Conservation (phyloP, 2,329 filamentous ascomycete genomes). For the Aspergillus tamarii region DNA sequence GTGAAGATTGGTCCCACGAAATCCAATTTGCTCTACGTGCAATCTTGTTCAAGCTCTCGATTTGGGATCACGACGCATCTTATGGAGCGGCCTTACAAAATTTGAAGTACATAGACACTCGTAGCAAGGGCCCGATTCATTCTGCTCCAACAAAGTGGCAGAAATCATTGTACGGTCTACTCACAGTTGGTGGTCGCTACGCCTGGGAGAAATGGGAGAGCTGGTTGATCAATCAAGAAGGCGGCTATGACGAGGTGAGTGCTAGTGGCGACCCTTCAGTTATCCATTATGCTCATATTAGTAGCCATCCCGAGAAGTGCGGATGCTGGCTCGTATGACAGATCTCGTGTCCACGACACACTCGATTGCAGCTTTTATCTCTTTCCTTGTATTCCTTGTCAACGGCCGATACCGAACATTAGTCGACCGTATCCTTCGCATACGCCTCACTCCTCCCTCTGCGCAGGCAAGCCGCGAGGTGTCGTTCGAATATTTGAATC, state of each 20-base stretch:
- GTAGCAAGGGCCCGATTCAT: constrained; percentile 64
- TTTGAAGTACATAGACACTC: constrained; percentile 83
- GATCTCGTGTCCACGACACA: constrained; percentile 72
- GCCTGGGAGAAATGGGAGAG: constrained; percentile 91
- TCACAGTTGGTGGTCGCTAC: constrained; percentile 87
- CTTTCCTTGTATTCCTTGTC: constrained; percentile 87
- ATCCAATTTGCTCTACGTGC: constrained; percentile 77
- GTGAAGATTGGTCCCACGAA: constrained; percentile 86
- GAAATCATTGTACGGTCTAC: constrained; percentile 78
- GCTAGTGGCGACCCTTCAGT: background rate
- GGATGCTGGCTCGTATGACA: constrained; percentile 69
- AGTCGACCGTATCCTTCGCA: constrained; percentile 78
- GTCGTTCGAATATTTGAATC: constrained; percentile 95
- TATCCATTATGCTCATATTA: constrained; percentile 19
- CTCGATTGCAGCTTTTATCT: constrained; percentile 77
- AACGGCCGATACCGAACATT: constrained; percentile 91
- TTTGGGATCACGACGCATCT: constrained; percentile 95
- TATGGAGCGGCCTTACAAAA: constrained; percentile 95
- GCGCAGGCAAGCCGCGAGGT: constrained; percentile 88
- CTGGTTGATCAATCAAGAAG: constrained; percentile 76
- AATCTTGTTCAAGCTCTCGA: constrained; percentile 87
- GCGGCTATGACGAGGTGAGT: constrained; percentile 66
- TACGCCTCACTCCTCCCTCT: constrained; percentile 82
- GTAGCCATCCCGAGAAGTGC: constrained; percentile 54
- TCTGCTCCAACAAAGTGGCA: constrained; percentile 77